A percentile compares a stretch with the other conserved stretches of the same genome.
These are phyloP conservation scores for Pythium scleroteichum DNA, from an alignment of 352 stramenopile genomes.

Conservation along the genomic window DNA sequence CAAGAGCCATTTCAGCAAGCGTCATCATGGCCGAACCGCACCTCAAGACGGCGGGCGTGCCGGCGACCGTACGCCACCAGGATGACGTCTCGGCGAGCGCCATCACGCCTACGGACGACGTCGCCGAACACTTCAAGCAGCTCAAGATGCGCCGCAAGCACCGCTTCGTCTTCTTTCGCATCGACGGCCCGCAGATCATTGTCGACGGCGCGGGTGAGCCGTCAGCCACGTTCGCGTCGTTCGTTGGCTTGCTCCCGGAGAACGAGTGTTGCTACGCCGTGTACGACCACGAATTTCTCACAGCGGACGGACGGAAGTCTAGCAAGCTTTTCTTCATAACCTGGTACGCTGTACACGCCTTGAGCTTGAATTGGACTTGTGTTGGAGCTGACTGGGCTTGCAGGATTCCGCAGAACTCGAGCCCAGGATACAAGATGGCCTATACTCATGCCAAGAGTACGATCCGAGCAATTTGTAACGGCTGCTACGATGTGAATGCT, in stretches of 20 bases:
- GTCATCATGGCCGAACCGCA: slow-evolving; percentile 72
- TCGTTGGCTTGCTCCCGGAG: slow-evolving; percentile 65
- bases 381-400: background rate
- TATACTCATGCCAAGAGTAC: slow-evolving; percentile 88
- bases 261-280: slow-evolving; percentile 86
- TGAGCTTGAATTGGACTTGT: background rate
- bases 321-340: slow-evolving; percentile 90
- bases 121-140: slow-evolving; percentile 76
- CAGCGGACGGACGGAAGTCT: slow-evolving; percentile 76
- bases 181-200: slow-evolving; percentile 69
- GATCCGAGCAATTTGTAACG: slow-evolving; percentile 75
- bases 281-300: slow-evolving; percentile 85
- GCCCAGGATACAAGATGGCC: slow-evolving; percentile 86
- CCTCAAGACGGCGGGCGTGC: slow-evolving; percentile 84
- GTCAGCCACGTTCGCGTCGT: slow-evolving; percentile 49
- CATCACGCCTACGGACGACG: slow-evolving; percentile 63
- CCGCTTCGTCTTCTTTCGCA: slow-evolving; percentile 83
- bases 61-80: slow-evolving; percentile 72
- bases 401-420: slow-evolving; percentile 78
- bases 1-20: background rate
- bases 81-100: slow-evolving; percentile 70
- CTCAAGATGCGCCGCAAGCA: slow-evolving; percentile 90
- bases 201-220: slow-evolving; percentile 60
- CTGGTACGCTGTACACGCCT: slow-evolving; percentile 41
- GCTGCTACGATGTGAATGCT: slow-evolving; percentile 79